These are phyloP conservation scores for Phaffomyces antillensis DNA, from an alignment of 805 yeast genomes.

Conservation along the genomic window DNA sequence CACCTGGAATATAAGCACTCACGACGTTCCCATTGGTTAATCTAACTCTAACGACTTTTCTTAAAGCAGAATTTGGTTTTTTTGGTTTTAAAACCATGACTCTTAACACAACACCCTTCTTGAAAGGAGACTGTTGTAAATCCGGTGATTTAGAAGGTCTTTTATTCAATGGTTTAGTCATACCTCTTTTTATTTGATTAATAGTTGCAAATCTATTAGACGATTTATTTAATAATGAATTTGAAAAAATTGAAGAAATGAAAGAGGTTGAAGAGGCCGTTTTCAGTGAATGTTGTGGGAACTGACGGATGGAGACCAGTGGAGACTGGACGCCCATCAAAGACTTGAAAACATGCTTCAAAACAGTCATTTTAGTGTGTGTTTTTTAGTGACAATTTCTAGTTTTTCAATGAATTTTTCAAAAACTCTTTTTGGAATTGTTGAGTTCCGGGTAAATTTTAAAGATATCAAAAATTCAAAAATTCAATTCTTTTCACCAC, in stretches of 20 bases:
- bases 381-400: not conserved
- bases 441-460: not conserved
- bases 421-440: not conserved
- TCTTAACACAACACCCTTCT: slow-evolving; percentile 87
- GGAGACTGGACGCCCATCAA: slow-evolving; percentile 14
- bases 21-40: slow-evolving; percentile 83
- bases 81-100: slow-evolving; percentile 96
- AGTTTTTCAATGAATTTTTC: not conserved
- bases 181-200: slow-evolving; percentile 71
- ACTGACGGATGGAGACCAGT: not conserved
- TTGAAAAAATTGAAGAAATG: slow-evolving; percentile 4
- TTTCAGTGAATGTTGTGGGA: slow-evolving; percentile 6
- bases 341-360: slow-evolving; percentile 21
- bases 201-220: slow-evolving; percentile 47
- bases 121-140: slow-evolving; percentile 74
- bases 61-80: slow-evolving; percentile 96
- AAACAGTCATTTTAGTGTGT: slow-evolving; percentile 8
- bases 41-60: slow-evolving; percentile 94
- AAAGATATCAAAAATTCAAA: not conserved
- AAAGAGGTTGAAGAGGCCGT: slow-evolving; percentile 10
- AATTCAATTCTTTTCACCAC: not conserved
- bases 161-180: slow-evolving; percentile 41
- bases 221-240: slow-evolving; percentile 10
- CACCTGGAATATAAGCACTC: slow-evolving; percentile 95
- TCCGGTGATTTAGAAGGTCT: slow-evolving; percentile 67